Conservation (phyloP, 169 alveolate species). For the Plasmodium reichenowi region DNA sequence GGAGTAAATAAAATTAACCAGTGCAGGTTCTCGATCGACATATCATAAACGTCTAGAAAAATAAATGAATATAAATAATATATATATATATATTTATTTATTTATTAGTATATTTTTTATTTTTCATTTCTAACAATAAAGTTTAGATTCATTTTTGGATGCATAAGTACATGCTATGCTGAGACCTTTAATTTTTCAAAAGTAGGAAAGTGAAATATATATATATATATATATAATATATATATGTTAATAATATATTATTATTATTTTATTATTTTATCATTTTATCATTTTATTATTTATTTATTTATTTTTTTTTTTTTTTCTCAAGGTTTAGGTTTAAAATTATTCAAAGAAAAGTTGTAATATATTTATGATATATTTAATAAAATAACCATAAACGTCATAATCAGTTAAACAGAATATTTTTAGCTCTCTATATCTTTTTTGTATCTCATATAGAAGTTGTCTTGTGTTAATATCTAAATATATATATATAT, state of each 20-base stretch:
- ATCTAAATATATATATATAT: slow-evolving; percentile 37
- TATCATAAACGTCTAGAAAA: slow-evolving; percentile 55
- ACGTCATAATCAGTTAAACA: slow-evolving; percentile 75
- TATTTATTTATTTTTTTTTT: neutral
- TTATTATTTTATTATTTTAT: too few relatives aligned
- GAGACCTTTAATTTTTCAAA: slow-evolving; percentile 21
- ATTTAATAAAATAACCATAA: slow-evolving; percentile 45
- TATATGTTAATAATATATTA: neutral
- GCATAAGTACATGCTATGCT: slow-evolving; percentile 68
- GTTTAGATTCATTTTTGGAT: slow-evolving; percentile 61
- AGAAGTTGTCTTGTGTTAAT: slow-evolving; percentile 66
- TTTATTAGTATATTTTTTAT: neutral
- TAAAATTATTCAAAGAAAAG: too few relatives aligned
- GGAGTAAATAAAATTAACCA: slow-evolving; percentile 63
- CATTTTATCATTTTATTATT: neutral
- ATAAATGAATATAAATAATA: slow-evolving; percentile 3
- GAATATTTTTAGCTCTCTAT: slow-evolving; percentile 30
- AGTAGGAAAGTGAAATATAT: neutral
- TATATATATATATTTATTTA: neutral
- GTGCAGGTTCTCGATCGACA: slow-evolving; percentile 43
- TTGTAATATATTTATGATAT: too few relatives aligned
- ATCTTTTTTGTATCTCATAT: slow-evolving; percentile 25
- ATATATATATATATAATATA: neutral
- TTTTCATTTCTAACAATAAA: slow-evolving; percentile 46
- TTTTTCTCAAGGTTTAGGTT: too few relatives aligned